These are phyloP conservation scores for Punctularia strigosozonata DNA, from an alignment of 768 basidiomycete species.

Conservation along the genomic window DNA sequence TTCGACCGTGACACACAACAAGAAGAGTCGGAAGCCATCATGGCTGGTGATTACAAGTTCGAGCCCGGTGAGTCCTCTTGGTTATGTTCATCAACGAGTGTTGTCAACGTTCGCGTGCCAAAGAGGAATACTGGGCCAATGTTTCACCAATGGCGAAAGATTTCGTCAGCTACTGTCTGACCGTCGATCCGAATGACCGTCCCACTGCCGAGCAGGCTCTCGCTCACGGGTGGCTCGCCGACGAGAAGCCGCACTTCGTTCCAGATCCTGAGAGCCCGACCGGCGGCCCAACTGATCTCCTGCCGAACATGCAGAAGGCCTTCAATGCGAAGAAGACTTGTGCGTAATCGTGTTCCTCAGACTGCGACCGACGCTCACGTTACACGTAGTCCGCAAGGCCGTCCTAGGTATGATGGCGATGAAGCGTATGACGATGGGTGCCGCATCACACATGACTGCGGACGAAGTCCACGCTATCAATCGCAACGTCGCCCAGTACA, in stretches of 20 bases:
- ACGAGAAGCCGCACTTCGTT: slow-evolving; percentile 59
- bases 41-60: slow-evolving; percentile 87
- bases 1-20: slow-evolving; percentile 87
- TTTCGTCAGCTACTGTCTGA: slow-evolving; percentile 78
- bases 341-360: slow-evolving; percentile 25
- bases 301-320: slow-evolving; percentile 82
- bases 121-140: slow-evolving; percentile 74
- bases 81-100: neutral
- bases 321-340: slow-evolving; percentile 85
- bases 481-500: slow-evolving; percentile 58
- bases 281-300: slow-evolving; percentile 61
- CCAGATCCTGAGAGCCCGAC: slow-evolving; percentile 41
- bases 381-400: slow-evolving; percentile 67
- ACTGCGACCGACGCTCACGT: slow-evolving; percentile 2
- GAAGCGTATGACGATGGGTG: slow-evolving; percentile 62
- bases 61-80: slow-evolving; percentile 37
- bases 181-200: slow-evolving; percentile 68
- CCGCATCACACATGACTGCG: slow-evolving; percentile 27
- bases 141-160: slow-evolving; percentile 75
- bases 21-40: slow-evolving; percentile 93
- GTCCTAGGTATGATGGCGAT: slow-evolving; percentile 80
- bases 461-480: slow-evolving; percentile 41
- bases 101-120: slow-evolving; percentile 10
- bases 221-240: slow-evolving; percentile 72
- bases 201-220: slow-evolving; percentile 71